Conservation (phyloP, 2,329 filamentous ascomycete species). For the Botrytis medusae region DNA sequence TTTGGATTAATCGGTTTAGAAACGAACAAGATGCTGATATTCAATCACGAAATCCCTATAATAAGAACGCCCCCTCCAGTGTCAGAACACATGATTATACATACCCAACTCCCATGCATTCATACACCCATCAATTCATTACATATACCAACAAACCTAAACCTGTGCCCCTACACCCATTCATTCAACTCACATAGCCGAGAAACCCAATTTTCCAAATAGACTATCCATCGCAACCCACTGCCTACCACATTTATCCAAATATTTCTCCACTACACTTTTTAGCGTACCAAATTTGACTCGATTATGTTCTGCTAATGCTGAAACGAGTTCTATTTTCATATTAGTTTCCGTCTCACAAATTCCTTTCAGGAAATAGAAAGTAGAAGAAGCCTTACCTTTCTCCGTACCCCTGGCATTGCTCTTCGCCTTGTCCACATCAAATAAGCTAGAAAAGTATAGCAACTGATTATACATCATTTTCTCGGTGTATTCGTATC, state of each 20-base stretch:
- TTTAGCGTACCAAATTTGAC: conserved; percentile 74
- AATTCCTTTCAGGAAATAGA: background rate
- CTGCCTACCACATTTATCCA: conserved; percentile 85
- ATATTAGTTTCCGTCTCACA: conserved; percentile 28
- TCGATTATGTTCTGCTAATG: conserved; percentile 80
- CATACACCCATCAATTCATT: conserved; percentile 8
- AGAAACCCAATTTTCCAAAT: conserved; percentile 68
- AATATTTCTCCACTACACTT: conserved; percentile 75
- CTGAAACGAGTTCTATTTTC: conserved; percentile 51
- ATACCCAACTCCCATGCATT: conserved; percentile 6
- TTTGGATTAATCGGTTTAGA: background rate
- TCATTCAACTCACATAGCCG: conserved; percentile 7
- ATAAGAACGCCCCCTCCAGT: background rate
- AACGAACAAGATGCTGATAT: background rate
- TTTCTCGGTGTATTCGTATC: conserved; percentile 84
- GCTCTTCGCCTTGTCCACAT: conserved; percentile 76
- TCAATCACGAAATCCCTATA: background rate
- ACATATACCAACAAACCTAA: background rate
- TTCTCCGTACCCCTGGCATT: conserved; percentile 52
- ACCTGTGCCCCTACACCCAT: background rate
- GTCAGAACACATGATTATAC: background rate
- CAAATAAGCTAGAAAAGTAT: conserved; percentile 82
- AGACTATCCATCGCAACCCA: conserved; percentile 93
- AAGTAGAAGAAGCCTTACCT: conserved; percentile 31
- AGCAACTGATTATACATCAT: conserved; percentile 92